Conservation (phyloP, 345 rosid species). For the Boechera divaricarpa region DNA sequence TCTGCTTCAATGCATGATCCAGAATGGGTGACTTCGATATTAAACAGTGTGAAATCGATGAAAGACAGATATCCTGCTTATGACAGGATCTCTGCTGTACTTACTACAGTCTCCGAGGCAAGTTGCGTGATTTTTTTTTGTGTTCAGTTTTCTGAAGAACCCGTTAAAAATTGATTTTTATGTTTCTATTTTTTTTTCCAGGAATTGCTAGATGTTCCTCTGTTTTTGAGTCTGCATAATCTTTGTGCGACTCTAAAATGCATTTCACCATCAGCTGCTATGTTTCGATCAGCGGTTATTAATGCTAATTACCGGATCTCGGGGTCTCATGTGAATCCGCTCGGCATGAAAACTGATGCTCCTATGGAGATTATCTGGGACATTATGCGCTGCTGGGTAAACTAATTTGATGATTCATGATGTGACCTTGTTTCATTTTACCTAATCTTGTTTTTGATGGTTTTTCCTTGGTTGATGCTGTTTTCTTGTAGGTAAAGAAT, state of each 20-base stretch:
- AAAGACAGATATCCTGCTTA: conserved; percentile 91
- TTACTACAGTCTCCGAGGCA: conserved; percentile 93
- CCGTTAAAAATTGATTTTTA: background rate
- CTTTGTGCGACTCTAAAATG: conserved; percentile 91
- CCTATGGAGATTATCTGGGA: conserved; percentile 98
- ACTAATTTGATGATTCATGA: conserved; percentile 64
- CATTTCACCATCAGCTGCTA: conserved; percentile 85
- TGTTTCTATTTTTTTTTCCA: conserved; percentile 31
- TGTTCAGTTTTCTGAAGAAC: background rate
- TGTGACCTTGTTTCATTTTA: conserved; percentile 61
- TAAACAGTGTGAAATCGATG: conserved; percentile 71
- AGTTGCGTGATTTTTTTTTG: background rate
- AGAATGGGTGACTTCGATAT: conserved; percentile 80
- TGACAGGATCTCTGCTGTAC: conserved; percentile 82
- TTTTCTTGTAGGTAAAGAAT: conserved; percentile 66
- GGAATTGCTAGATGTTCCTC: conserved; percentile 93
- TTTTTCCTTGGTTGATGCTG: conserved; percentile 7
- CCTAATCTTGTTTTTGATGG: conserved; percentile 54
- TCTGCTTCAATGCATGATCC: conserved; percentile 95
- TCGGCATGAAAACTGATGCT: conserved; percentile 94
- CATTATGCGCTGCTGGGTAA: conserved; percentile 98
- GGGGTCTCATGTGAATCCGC: conserved; percentile 86
- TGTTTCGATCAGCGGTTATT: conserved; percentile 87
- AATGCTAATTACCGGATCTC: conserved; percentile 87
- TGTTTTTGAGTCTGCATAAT: conserved; percentile 89